These are phyloP conservation scores for Cruciata laevipes DNA, from an alignment of 257 asterid species.

Conservation along the genomic window DNA sequence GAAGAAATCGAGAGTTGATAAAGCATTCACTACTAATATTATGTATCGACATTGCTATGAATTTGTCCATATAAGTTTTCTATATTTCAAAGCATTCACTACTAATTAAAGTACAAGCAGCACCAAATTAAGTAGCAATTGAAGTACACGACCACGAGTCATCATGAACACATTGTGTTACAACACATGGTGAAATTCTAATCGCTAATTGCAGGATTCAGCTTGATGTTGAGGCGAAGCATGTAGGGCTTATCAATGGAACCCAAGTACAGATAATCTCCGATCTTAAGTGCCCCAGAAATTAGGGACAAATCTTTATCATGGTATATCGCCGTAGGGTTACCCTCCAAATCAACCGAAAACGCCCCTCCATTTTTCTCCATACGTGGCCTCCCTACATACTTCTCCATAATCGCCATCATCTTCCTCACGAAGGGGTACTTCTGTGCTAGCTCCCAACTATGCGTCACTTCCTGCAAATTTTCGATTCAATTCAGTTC, in stretches of 20 bases:
- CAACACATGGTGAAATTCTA: too few relatives aligned
- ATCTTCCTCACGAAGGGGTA: constrained; percentile 54
- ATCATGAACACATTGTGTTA: too few relatives aligned
- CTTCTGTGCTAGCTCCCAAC: constrained; percentile 23
- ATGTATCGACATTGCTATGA: too few relatives aligned
- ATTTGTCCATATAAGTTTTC: too few relatives aligned
- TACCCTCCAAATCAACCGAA: constrained; percentile 69
- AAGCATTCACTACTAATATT: too few relatives aligned
- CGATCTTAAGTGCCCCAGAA: constrained; percentile 50
- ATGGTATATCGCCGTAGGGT: constrained; percentile 46
- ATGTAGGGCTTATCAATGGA: constrained; percentile 35
- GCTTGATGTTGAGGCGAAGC: constrained; percentile 50
- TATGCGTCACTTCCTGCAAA: constrained; percentile 32
- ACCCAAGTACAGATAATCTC: constrained; percentile 55
- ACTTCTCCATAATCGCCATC: constrained; percentile 34
- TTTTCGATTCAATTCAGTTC: background rate
- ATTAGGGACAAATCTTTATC: constrained; percentile 22
- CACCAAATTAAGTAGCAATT: too few relatives aligned
- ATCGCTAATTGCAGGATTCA: constrained; percentile 28
- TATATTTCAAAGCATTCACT: too few relatives aligned
- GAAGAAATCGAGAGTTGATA: too few relatives aligned
- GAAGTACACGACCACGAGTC: too few relatives aligned
- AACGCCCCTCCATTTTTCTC: constrained; percentile 54
- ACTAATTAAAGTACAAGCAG: too few relatives aligned
- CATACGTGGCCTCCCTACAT: constrained; percentile 15